Conservation (phyloP, 495 filamentous ascomycete genomes). For the Neurospora africana region DNA sequence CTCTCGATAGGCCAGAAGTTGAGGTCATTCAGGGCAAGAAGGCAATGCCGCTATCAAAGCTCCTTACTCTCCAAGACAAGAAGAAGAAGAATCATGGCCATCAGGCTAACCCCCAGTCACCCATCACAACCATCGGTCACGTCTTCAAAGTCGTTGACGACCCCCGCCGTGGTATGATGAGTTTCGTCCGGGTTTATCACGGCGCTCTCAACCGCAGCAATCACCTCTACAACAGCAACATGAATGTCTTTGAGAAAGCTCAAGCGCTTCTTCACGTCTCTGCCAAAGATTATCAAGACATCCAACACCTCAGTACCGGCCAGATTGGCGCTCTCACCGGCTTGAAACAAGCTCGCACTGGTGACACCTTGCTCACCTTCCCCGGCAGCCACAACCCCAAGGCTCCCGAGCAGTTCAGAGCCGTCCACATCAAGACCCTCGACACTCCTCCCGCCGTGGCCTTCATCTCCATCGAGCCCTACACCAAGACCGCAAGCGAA, state of each 20-base stretch:
- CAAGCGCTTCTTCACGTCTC: constrained; percentile 85
- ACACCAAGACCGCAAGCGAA: constrained; percentile 67
- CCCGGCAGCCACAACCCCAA: constrained; percentile 31
- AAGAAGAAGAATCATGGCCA: constrained; percentile 34
- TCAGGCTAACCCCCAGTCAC: constrained; percentile 27
- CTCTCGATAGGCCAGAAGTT: constrained; percentile 64
- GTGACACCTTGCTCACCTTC: constrained; percentile 80
- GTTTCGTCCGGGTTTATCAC: constrained; percentile 88
- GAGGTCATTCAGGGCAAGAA: constrained; percentile 58
- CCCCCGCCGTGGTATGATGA: constrained; percentile 70
- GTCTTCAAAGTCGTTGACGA: constrained; percentile 98
- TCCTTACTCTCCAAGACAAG: constrained; percentile 42
- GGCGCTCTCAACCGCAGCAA: constrained; percentile 65
- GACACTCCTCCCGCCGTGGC: constrained; percentile 89
- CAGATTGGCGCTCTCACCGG: constrained; percentile 96
- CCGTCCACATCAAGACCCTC: constrained; percentile 77
- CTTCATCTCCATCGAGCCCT: constrained; percentile 85
- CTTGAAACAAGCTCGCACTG: constrained; percentile 81
- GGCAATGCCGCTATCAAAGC: constrained; percentile 38
- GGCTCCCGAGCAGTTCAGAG: constrained; percentile 54
- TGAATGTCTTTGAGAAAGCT: constrained; percentile 71
- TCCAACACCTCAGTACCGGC: constrained; percentile 66
- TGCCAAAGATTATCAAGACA: constrained; percentile 76
- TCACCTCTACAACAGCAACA: constrained; percentile 76
- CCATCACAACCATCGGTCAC: constrained; percentile 65